Evolutionary conservation across 2,329 filamentous ascomycete species (phyloP).

Genomic region (Blastomyces gilchristii): DNA sequence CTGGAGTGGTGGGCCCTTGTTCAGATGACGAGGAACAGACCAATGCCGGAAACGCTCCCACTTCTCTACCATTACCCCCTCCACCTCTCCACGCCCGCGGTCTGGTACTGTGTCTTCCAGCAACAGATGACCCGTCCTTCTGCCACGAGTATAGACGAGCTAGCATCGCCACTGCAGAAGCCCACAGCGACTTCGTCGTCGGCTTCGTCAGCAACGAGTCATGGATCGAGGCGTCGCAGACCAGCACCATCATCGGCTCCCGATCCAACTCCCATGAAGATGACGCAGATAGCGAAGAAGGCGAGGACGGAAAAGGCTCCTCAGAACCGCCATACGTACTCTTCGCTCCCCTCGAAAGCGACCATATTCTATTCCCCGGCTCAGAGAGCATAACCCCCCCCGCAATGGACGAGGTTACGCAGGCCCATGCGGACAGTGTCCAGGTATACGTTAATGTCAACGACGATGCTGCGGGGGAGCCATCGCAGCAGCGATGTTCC

Average conservation of each 20-base stretch:
- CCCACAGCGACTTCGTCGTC: conserved; percentile 33
- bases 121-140: conserved; percentile 23
- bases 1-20: conserved; percentile 7
- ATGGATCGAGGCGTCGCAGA: conserved; percentile 26
- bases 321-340: conserved; percentile 17
- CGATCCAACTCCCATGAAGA: not conserved
- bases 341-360: conserved; percentile 22
- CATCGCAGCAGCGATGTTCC: not conserved
- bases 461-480: not conserved
- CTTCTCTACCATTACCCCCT: conserved; percentile 14
- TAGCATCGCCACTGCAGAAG: conserved; percentile 29
- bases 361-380: conserved; percentile 13
- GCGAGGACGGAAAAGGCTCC: conserved; percentile 2
- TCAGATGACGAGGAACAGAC: conserved; percentile 9
- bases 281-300: conserved; percentile 12
- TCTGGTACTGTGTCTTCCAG: conserved; percentile 29
- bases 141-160: conserved; percentile 27
- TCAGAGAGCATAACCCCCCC: not conserved
- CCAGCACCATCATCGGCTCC: conserved; percentile 8
- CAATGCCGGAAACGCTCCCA: conserved; percentile 10
- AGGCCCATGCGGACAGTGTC: not conserved
- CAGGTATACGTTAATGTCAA: not conserved
- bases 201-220: conserved; percentile 30
- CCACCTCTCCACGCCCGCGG: conserved; percentile 30
- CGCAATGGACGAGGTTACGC: not conserved